phyloP scores from a whole-genome alignment of 2,329 filamentous ascomycete species.

The Dactylellina cionopaga region DNA sequence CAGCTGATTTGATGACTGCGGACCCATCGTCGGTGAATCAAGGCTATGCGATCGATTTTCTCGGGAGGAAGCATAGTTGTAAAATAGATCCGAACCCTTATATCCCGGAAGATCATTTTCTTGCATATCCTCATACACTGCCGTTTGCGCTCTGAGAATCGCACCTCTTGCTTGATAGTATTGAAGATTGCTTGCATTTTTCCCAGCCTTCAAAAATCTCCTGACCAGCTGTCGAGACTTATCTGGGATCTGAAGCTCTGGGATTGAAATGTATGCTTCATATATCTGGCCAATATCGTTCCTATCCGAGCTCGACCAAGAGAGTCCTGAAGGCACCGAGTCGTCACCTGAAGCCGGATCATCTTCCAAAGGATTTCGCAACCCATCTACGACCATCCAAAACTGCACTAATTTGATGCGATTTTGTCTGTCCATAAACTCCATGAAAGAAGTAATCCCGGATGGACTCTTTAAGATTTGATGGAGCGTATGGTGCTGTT shows the following conservation, averaged over 20 bases:
- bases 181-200: constrained; percentile 77
- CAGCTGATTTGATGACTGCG: constrained; percentile 29
- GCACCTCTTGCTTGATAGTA: constrained; percentile 84
- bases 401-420: constrained; percentile 94
- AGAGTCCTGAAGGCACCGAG: constrained; percentile 68
- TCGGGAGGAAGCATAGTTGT: constrained; percentile 92
- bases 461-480: constrained; percentile 66
- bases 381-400: constrained; percentile 96
- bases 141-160: constrained; percentile 82
- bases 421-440: constrained; percentile 93
- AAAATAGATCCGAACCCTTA: constrained; percentile 92
- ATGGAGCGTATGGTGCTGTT: constrained; percentile 52
- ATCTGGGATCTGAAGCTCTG: constrained; percentile 80
- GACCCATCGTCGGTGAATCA: constrained; percentile 24
- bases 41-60: constrained; percentile 63
- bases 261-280: constrained; percentile 83
- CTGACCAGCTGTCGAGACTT: constrained; percentile 76
- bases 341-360: constrained; percentile 75
- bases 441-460: constrained; percentile 98
- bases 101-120: constrained; percentile 82
- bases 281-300: constrained; percentile 90
- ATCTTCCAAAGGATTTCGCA: constrained; percentile 91
- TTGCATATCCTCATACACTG: constrained; percentile 84
- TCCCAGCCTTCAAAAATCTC: constrained; percentile 81
- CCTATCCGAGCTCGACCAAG: constrained; percentile 85